phyloP scores from a whole-genome alignment of 1,139 yeast species.

The Hansenula lynferdii region DNA sequence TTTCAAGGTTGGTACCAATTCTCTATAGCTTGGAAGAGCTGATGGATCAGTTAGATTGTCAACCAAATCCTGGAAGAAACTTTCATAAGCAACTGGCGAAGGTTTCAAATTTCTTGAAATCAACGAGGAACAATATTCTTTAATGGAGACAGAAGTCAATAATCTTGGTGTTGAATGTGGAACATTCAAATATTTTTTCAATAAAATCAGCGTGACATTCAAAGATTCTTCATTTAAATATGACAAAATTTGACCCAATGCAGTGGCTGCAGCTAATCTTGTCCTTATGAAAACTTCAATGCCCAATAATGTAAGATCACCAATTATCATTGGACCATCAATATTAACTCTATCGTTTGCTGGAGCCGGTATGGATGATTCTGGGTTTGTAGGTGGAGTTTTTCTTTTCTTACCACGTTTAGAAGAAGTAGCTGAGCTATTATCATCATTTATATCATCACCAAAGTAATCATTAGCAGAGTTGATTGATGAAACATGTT shows the following conservation, averaged over 20 bases:
- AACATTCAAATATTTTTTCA: constrained; percentile 42
- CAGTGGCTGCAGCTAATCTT: constrained; percentile 70
- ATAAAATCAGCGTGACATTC: constrained; percentile 33
- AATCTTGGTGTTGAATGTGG: constrained; percentile 81
- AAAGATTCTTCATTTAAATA: constrained; percentile 41
- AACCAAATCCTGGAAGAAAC: constrained; percentile 32
- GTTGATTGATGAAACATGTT: constrained; percentile 20
- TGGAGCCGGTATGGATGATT: constrained; percentile 38
- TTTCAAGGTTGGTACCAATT: constrained; percentile 80
- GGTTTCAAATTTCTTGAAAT: constrained; percentile 16
- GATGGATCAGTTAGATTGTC: constrained; percentile 42
- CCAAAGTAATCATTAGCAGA: background rate
- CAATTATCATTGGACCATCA: constrained; percentile 88
- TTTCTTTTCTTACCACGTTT: constrained; percentile 28
- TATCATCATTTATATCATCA: constrained; percentile 6
- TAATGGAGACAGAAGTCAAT: constrained; percentile 61
- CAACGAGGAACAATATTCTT: constrained; percentile 57
- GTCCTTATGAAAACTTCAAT: constrained; percentile 69
- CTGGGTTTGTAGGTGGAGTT: constrained; percentile 19
- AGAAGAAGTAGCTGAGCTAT: constrained; percentile 2
- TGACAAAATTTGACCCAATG: constrained; percentile 70
- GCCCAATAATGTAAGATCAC: constrained; percentile 87
- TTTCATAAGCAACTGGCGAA: constrained; percentile 24
- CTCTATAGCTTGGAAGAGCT: constrained; percentile 60
- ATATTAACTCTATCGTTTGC: constrained; percentile 70